Evolutionary conservation across 305 asterid species (phyloP).

Genomic region (Vinca major): DNA sequence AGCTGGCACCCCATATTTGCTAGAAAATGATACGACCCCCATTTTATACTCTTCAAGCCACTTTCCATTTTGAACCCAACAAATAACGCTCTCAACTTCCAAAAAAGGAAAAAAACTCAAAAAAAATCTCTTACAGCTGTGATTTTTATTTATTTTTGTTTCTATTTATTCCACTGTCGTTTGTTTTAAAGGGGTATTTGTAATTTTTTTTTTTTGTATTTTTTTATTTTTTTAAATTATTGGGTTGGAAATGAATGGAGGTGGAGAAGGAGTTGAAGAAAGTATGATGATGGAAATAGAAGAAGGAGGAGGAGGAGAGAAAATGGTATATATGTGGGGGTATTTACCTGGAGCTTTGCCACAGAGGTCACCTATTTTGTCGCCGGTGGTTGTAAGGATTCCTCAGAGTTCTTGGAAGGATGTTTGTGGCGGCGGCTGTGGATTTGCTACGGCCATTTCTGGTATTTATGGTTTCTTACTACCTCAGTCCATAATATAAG

Average conservation of each 20-base stretch:
- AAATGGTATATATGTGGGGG: constrained; percentile 76
- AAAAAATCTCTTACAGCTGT: neutral
- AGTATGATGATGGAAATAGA: constrained; percentile 41
- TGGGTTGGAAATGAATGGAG: constrained; percentile 39
- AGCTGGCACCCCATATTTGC: constrained; percentile 39
- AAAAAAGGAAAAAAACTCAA: no score
- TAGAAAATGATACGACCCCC: constrained; percentile 46
- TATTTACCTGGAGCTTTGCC: constrained; percentile 93
- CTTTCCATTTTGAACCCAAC: constrained; percentile 19
- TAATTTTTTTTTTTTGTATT: no score
- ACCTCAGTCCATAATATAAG: no score
- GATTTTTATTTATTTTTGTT: neutral
- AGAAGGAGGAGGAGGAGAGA: constrained; percentile 16
- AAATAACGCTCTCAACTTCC: neutral
- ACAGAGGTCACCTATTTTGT: constrained; percentile 72
- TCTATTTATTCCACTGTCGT: neutral
- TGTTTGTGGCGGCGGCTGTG: constrained; percentile 95
- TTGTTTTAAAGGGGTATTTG: neutral
- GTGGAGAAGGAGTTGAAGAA: constrained; percentile 55
- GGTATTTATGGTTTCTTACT: constrained; percentile 27
- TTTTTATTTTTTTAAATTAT: neutral
- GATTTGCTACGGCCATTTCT: constrained; percentile 88
- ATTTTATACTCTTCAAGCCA: constrained; percentile 22
- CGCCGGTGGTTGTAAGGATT: constrained; percentile 56
- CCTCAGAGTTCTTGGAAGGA: constrained; percentile 64